Evolutionary conservation across 495 filamentous ascomycete species (phyloP), one percentile per base, ranked within the genome.

Genomic region (Aspergillus haitiensis): DNA sequence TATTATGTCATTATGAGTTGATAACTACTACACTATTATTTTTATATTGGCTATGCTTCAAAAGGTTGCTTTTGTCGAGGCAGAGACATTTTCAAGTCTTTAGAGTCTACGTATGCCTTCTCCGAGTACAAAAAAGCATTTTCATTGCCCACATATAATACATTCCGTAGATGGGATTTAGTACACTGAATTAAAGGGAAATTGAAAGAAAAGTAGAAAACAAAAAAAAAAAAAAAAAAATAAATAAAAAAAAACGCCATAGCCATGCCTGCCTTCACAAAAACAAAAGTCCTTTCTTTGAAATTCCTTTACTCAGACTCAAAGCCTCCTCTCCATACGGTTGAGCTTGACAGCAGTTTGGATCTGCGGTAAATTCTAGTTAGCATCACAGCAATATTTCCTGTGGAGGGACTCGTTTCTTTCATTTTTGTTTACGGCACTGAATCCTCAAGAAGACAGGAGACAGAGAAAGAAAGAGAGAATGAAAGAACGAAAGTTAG

Each of bases 271-370:
- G 75, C 73, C 71, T 64, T 63, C 67, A 67, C 67, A 46, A 50
- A 63, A 65, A 37, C 48, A 39, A 46, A 21, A 27, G 1, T 3
- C 21, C 21, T 27, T 27, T 27, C 21, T 27, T 27, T 3, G 21
- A 27, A 27, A 27, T 27, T 27, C 12, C 50, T 52, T 27, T 27
- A 16, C 15, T 18, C 48, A 51, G 6, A 16, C 50, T 61, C 59
- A 44, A 56, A 67, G 80, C 65, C 77, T 75, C 68, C 91, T 81
- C 57, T 92, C 87, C 50, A 96, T 78, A 63, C 72, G 83, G 77
- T 98, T 98, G 69, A 97, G 74, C 70, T 84, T 91, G 72, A 78
- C 82, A 27, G 91, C 86, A 18, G 84, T 95, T 70, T 80, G 74
- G 70, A 88, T 94, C 84, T 92, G 62, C 56, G 40, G 16, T 47